phyloP scores from a whole-genome alignment of 106 monocot species.

The Cymbidium sinense region DNA sequence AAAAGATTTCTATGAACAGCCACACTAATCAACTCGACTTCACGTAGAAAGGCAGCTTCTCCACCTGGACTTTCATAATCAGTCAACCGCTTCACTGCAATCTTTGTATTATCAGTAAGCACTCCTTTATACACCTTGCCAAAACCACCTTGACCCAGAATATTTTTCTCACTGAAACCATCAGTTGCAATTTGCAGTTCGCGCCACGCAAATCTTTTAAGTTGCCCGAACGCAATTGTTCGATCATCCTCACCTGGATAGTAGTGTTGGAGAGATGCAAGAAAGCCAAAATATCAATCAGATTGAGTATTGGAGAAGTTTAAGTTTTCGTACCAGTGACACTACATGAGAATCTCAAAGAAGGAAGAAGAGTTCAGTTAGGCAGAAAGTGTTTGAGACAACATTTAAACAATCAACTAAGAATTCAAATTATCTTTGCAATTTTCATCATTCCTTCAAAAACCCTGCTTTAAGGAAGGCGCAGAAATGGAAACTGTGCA shows the following conservation, averaged over 20 bases:
- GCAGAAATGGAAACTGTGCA: neutral
- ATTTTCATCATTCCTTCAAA: neutral
- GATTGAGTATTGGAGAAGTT: neutral
- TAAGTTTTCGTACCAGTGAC: neutral
- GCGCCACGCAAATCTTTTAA: slow-evolving; percentile 50
- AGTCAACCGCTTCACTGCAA: slow-evolving; percentile 48
- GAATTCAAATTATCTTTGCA: neutral
- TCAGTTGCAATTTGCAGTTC: slow-evolving; percentile 57
- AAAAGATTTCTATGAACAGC: slow-evolving; percentile 60
- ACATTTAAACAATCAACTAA: neutral
- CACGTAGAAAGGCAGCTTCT: slow-evolving; percentile 49
- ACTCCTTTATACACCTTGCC: slow-evolving; percentile 57
- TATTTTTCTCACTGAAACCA: slow-evolving; percentile 45
- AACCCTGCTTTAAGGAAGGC: neutral
- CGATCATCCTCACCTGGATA: slow-evolving; percentile 42
- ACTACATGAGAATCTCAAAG: neutral
- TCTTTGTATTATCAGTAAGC: slow-evolving; percentile 34
- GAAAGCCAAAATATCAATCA: neutral
- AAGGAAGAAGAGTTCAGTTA: neutral
- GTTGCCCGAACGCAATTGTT: slow-evolving; percentile 39
- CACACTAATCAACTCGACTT: slow-evolving; percentile 60
- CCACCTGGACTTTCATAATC: slow-evolving; percentile 47
- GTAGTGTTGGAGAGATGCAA: neutral
- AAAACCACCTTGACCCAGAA: slow-evolving; percentile 63
- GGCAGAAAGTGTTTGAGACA: neutral